These are phyloP conservation scores for Pleoardoris graminearum DNA, from an alignment of 2,329 filamentous ascomycete species.

Conservation along the genomic window DNA sequence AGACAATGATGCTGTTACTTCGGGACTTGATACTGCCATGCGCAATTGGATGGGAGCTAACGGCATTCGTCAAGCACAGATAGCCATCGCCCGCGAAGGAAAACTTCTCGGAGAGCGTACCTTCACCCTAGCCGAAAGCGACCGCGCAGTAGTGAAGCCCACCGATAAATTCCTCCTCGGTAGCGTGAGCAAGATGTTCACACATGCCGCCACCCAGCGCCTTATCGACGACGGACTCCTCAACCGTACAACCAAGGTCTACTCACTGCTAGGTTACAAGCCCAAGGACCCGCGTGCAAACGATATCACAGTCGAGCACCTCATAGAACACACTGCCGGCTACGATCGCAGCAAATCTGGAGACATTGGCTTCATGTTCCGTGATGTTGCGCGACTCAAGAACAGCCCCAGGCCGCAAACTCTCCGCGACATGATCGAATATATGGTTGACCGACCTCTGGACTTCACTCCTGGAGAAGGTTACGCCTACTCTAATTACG, in stretches of 20 bases:
- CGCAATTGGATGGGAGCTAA: constrained; percentile 23
- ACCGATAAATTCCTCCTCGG: constrained; percentile 29
- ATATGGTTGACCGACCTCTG: constrained; percentile 17
- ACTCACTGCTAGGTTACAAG: constrained; percentile 25
- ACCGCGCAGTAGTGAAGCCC: constrained; percentile 20
- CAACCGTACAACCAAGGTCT: constrained; percentile 21
- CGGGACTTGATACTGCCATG: constrained; percentile 18
- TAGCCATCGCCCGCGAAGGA: constrained; percentile 25
- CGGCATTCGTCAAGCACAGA: constrained; percentile 29
- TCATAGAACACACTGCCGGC: constrained; percentile 26
- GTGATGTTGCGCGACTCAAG: constrained; percentile 16
- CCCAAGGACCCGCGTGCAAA: constrained; percentile 21
- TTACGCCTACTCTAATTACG: constrained; percentile 23
- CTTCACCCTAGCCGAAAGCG: constrained; percentile 28
- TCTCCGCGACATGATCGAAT: constrained; percentile 26
- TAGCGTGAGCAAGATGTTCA: constrained; percentile 29
- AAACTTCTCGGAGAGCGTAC: constrained; percentile 20
- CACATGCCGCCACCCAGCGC: constrained; percentile 20
- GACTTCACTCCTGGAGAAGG: constrained; percentile 24
- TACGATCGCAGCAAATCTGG: constrained; percentile 20
- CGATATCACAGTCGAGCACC: constrained; percentile 27
- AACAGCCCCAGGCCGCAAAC: constrained; percentile 22
- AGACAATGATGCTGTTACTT: constrained; percentile 17
- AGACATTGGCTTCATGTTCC: constrained; percentile 26
- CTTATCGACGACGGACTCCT: constrained; percentile 19